Conservation (phyloP, 1,284 basidiomycete genomes). For the Chalciporus piperatoides region DNA sequence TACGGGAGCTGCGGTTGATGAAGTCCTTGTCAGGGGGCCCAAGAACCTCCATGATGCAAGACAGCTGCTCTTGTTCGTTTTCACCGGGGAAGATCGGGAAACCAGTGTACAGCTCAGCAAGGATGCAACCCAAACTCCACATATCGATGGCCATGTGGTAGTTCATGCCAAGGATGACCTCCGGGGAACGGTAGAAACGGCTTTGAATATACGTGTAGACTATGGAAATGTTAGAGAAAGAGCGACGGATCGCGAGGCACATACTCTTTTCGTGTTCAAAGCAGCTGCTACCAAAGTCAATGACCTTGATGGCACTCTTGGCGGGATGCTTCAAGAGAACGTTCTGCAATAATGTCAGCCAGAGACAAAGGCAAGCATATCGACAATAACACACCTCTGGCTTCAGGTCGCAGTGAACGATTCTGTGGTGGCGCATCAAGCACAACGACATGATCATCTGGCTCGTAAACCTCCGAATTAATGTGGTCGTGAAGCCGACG, state of each 20-base stretch:
- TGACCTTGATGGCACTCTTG: conserved; percentile 97
- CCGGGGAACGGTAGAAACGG: conserved; percentile 96
- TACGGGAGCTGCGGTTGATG: conserved; percentile 89
- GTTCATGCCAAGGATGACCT: conserved; percentile 90
- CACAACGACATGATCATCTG: conserved; percentile 92
- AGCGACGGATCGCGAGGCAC: conserved; percentile 27
- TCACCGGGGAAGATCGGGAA: conserved; percentile 99
- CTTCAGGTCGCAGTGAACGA: conserved; percentile 99
- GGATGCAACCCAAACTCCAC: conserved; percentile 98
- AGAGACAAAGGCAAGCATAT: background rate
- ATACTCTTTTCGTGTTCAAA: conserved; percentile 98
- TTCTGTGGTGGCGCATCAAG: conserved; percentile 93
- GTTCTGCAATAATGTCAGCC: conserved; percentile 55
- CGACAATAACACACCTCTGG: conserved; percentile 69
- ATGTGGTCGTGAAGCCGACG: conserved; percentile 90
- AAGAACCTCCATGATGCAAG: conserved; percentile 99
- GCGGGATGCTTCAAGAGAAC: conserved; percentile 92
- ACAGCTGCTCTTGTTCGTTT: conserved; percentile 97
- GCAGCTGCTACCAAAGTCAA: conserved; percentile 99
- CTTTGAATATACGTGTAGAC: conserved; percentile 98
- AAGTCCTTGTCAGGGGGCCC: conserved; percentile 95
- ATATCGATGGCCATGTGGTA: conserved; percentile 96
- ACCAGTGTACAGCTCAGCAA: conserved; percentile 98
- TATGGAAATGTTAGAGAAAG: conserved; percentile 34
- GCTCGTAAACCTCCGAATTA: conserved; percentile 94